Conservation (phyloP, 1,284 basidiomycete genomes). For the Irpex sp. region DNA sequence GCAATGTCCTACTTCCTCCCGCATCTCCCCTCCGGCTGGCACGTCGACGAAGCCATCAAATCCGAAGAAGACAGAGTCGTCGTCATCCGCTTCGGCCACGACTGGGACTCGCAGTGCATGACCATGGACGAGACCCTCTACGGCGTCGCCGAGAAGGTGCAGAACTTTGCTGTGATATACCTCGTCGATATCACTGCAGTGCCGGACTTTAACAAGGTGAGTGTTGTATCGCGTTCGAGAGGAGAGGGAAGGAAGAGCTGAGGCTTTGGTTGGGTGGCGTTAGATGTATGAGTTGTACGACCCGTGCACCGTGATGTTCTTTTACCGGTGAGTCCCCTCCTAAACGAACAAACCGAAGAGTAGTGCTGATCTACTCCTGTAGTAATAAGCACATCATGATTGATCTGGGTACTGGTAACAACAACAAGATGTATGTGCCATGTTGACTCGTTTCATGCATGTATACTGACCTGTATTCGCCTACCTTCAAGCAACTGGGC, state of each 20-base stretch:
- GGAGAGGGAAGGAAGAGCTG: neutral
- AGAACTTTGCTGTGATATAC: constrained; percentile 98
- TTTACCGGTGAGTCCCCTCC: constrained; percentile 71
- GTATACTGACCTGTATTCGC: constrained; percentile 8
- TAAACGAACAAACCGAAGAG: neutral
- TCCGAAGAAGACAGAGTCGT: constrained; percentile 97
- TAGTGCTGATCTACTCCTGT: neutral
- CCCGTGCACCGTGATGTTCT: constrained; percentile 96
- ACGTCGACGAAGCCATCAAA: constrained; percentile 96
- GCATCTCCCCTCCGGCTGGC: constrained; percentile 93
- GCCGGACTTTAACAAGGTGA: constrained; percentile 97
- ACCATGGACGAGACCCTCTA: constrained; percentile 98
- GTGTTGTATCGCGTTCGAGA: constrained; percentile 9
- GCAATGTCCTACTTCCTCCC: constrained; percentile 85
- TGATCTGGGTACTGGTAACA: constrained; percentile 98
- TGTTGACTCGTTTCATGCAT: neutral
- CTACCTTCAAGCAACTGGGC: constrained; percentile 81
- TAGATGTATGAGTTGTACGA: constrained; percentile 97
- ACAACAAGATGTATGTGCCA: constrained; percentile 91
- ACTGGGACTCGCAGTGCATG: constrained; percentile 96
- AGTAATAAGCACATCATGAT: constrained; percentile 99
- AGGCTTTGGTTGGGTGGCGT: neutral
- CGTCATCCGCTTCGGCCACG: constrained; percentile 93
- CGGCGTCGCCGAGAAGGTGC: constrained; percentile 90
- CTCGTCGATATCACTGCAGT: constrained; percentile 95